phyloP scores from a whole-genome alignment of 2,329 filamentous ascomycete genomes.

The Fusarium devonianum region DNA sequence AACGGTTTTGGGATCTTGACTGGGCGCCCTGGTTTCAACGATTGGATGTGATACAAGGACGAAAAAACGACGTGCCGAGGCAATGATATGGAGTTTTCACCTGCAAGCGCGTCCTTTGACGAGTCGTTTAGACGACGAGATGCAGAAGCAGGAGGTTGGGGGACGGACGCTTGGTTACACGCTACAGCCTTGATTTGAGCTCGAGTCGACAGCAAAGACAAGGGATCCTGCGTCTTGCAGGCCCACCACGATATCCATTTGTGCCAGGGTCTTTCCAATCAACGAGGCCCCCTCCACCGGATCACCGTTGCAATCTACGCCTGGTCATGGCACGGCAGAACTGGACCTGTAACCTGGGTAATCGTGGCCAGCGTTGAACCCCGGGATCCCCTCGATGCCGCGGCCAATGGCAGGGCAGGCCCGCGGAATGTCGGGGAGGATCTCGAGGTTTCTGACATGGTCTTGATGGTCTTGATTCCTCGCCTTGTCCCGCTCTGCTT shows the following conservation, averaged over 20 bases:
- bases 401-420: conserved; percentile 25
- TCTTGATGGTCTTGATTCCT: background rate
- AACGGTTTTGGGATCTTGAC: conserved; percentile 19
- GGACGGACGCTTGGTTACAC: too few relatives aligned
- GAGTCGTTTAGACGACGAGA: background rate
- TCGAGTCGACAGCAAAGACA: conserved; percentile 17
- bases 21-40: conserved; percentile 33
- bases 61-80: conserved; percentile 5
- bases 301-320: conserved; percentile 23
- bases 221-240: conserved; percentile 24
- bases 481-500: conserved; percentile 23
- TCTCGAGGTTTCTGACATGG: background rate
- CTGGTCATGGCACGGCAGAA: conserved; percentile 4
- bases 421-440: conserved; percentile 17
- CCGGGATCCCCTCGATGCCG: conserved; percentile 1
- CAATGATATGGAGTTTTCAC: conserved; percentile 14
- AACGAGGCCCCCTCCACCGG: conserved; percentile 36
- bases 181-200: conserved; percentile 22
- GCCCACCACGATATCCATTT: conserved; percentile 17
- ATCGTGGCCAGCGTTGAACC: conserved; percentile 5
- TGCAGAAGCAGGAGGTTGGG: too few relatives aligned
- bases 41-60: conserved; percentile 26
- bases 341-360: background rate
- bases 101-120: background rate
- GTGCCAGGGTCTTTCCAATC: conserved; percentile 20